Percentiles rank a stretch among this genome's conserved stretches.
Conservation (phyloP, 352 stramenopile genomes). For the Phytophthora hibernalis region DNA sequence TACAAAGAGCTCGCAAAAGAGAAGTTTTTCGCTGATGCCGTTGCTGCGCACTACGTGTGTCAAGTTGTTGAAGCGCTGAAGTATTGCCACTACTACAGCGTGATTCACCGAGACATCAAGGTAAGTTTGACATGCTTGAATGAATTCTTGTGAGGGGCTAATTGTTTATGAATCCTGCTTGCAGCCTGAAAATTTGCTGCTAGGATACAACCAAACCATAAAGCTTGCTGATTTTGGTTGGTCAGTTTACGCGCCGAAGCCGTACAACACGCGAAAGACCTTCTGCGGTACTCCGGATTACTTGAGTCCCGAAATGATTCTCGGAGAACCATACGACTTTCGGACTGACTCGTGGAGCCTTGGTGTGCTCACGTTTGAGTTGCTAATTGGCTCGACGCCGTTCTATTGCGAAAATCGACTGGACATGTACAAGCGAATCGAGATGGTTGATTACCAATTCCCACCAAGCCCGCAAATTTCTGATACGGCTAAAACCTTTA, state of each 20-base stretch:
- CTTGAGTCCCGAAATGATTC: conserved; percentile 84
- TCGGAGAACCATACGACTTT: conserved; percentile 69
- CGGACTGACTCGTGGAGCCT: conserved; percentile 85
- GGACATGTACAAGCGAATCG: conserved; percentile 86
- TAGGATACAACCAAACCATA: conserved; percentile 76
- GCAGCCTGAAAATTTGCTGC: conserved; percentile 85
- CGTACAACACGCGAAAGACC: conserved; percentile 64
- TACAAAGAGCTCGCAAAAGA: conserved; percentile 80
- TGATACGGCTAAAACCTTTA: conserved; percentile 68
- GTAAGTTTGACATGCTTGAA: conserved; percentile 32
- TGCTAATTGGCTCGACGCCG: conserved; percentile 79
- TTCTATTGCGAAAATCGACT: conserved; percentile 84
- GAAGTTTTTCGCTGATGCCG: conserved; percentile 56
- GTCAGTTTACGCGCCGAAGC: conserved; percentile 80
- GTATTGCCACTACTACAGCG: conserved; percentile 78
- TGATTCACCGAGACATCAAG: conserved; percentile 92
- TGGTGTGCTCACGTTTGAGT: conserved; percentile 84
- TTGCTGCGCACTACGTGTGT: conserved; percentile 73
- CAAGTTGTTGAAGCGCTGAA: conserved; percentile 81
- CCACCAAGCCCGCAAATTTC: conserved; percentile 57
- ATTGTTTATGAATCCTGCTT: conserved; percentile 6
- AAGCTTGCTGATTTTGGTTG: conserved; percentile 91
- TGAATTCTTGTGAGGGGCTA: conserved; percentile 4
- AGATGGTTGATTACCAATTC: conserved; percentile 66
- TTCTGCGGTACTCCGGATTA: conserved; percentile 91